These are phyloP conservation scores for Danielia oregonensis DNA, from an alignment of 805 yeast species.

Conservation along the genomic window DNA sequence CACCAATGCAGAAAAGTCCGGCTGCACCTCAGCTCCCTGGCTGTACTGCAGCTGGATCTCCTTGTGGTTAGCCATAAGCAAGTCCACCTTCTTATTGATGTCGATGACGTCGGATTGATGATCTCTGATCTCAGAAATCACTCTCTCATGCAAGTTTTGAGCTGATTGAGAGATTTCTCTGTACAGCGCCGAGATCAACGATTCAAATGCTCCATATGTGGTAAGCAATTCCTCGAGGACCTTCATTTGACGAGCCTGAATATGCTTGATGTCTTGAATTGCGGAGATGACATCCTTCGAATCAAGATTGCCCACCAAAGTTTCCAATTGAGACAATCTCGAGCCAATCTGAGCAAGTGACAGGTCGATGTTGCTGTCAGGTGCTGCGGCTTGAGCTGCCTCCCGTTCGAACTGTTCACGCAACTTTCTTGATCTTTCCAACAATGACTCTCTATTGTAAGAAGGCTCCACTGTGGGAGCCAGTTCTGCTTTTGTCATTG, in stretches of 20 bases:
- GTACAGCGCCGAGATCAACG: slow-evolving; percentile 26
- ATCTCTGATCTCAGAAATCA: slow-evolving; percentile 40
- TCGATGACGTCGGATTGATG: slow-evolving; percentile 34
- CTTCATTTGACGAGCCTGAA: slow-evolving; percentile 16
- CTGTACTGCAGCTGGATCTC: slow-evolving; percentile 30
- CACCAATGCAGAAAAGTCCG: slow-evolving; percentile 18
- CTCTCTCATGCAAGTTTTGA: slow-evolving; percentile 29
- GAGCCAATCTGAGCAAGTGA: slow-evolving; percentile 7
- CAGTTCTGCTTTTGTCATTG: slow-evolving; percentile 7
- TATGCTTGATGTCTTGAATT: slow-evolving; percentile 15
- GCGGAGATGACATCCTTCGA: slow-evolving; percentile 9
- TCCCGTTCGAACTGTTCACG: slow-evolving; percentile 15
- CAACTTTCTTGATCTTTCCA: slow-evolving; percentile 31
- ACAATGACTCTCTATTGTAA: slow-evolving; percentile 29
- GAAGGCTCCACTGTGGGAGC: slow-evolving; percentile 15
- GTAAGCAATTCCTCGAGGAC: slow-evolving; percentile 16
- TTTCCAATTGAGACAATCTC: slow-evolving; percentile 10
- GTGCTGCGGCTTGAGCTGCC: background rate
- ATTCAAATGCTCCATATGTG: slow-evolving; percentile 24
- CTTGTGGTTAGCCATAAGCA: slow-evolving; percentile 38
- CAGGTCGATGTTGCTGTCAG: slow-evolving; percentile 5
- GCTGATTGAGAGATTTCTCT: slow-evolving; percentile 30
- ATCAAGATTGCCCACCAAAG: slow-evolving; percentile 6
- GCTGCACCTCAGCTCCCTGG: slow-evolving; percentile 8
- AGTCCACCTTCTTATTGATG: slow-evolving; percentile 35